A percentile compares a stretch with the other conserved stretches of the same genome.
phyloP scores from a whole-genome alignment of 2,329 filamentous ascomycete genomes.

The Nemania abortiva region DNA sequence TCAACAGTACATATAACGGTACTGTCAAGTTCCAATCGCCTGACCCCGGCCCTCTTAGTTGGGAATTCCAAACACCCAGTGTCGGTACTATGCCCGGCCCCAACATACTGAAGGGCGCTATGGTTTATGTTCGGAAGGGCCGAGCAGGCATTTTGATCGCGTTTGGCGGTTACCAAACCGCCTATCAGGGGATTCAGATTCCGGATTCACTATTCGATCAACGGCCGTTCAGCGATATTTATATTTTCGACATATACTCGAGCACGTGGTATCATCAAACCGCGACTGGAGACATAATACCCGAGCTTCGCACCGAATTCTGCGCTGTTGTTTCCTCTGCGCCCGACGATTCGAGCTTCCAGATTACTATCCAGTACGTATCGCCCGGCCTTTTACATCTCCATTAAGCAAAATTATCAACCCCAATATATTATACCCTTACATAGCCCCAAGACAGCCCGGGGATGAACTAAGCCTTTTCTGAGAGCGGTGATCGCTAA shows the following conservation, averaged over 20 bases:
- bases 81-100: slow-evolving; percentile 29
- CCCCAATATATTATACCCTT: not conserved
- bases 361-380: slow-evolving; percentile 40
- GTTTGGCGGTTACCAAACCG: slow-evolving; percentile 41
- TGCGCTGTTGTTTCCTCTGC: slow-evolving; percentile 41
- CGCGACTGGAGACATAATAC: slow-evolving; percentile 34
- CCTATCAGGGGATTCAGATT: slow-evolving; percentile 20
- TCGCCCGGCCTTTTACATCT: not conserved
- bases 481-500: not conserved
- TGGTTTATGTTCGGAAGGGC: slow-evolving; percentile 41
- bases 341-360: slow-evolving; percentile 43
- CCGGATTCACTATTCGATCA: slow-evolving; percentile 26
- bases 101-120: slow-evolving; percentile 38
- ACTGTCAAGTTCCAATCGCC: slow-evolving; percentile 39
- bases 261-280: slow-evolving; percentile 39
- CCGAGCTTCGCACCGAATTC: slow-evolving; percentile 36
- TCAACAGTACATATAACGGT: slow-evolving; percentile 34
- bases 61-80: slow-evolving; percentile 26
- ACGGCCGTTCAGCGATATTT: slow-evolving; percentile 40
- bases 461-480: not conserved
- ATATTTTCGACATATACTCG: slow-evolving; percentile 36
- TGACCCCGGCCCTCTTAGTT: slow-evolving; percentile 22
- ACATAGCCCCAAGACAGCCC: not conserved
- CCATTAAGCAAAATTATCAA: not conserved
- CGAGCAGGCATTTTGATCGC: slow-evolving; percentile 37